These are phyloP conservation scores for Chrysoporthe puriensis DNA, from an alignment of 2,329 filamentous ascomycete genomes.

Conservation along the genomic window DNA sequence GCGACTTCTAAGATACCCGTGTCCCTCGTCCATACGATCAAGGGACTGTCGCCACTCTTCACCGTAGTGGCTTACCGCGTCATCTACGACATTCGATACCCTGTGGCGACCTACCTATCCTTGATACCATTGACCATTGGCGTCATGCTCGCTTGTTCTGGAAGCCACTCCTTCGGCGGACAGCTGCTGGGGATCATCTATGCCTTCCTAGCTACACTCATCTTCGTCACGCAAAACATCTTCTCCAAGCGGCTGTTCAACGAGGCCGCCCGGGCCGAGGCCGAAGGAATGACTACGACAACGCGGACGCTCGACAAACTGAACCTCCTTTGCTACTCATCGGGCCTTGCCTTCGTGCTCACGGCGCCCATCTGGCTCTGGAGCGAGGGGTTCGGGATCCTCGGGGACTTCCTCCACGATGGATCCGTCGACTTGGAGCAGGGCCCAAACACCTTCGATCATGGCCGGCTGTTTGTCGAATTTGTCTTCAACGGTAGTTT, in stretches of 20 bases:
- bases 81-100: conserved; percentile 87
- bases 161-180: conserved; percentile 74
- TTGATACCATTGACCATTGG: conserved; percentile 88
- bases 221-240: conserved; percentile 98
- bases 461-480: conserved; percentile 76
- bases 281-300: conserved; percentile 65
- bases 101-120: conserved; percentile 82
- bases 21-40: conserved; percentile 97
- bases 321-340: conserved; percentile 96
- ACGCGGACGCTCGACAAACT: conserved; percentile 91
- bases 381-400: conserved; percentile 78
- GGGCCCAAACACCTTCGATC: conserved; percentile 70
- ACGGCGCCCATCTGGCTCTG: conserved; percentile 93
- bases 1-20: conserved; percentile 95
- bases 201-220: conserved; percentile 84
- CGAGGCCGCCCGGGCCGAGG: conserved; percentile 83
- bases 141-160: conserved; percentile 95
- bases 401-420: conserved; percentile 79
- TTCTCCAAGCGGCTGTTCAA: conserved; percentile 98
- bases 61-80: conserved; percentile 92
- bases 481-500: conserved; percentile 97
- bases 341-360: conserved; percentile 84
- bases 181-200: conserved; percentile 90
- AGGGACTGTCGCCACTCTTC: conserved; percentile 92
- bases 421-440: conserved; percentile 69